phyloP scores from a whole-genome alignment of 2,329 filamentous ascomycete genomes.

The Xylariales sp. region DNA sequence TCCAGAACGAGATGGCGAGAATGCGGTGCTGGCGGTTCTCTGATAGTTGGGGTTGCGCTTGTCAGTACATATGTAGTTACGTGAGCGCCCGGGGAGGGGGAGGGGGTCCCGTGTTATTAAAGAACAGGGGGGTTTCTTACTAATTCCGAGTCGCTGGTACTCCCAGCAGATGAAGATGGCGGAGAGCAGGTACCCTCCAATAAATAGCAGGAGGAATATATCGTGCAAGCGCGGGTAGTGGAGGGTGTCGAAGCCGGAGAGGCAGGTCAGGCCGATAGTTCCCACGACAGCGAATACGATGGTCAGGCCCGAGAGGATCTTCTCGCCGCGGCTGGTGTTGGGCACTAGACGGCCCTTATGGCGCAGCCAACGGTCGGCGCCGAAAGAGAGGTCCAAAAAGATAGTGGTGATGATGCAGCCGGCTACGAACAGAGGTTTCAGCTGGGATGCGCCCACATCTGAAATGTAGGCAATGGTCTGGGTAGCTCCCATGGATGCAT shows the following conservation, averaged over 20 bases:
- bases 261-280: slow-evolving; percentile 72
- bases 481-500: slow-evolving; percentile 52
- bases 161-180: slow-evolving; percentile 88
- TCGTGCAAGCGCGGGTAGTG: slow-evolving; percentile 65
- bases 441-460: slow-evolving; percentile 54
- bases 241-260: slow-evolving; percentile 83
- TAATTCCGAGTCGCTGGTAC: slow-evolving; percentile 79
- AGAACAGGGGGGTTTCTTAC: no score
- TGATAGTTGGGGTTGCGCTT: no score
- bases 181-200: slow-evolving; percentile 77
- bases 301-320: slow-evolving; percentile 54
- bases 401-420: slow-evolving; percentile 69
- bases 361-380: slow-evolving; percentile 79
- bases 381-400: slow-evolving; percentile 76
- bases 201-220: slow-evolving; percentile 76
- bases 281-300: slow-evolving; percentile 70
- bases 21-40: slow-evolving; percentile 71
- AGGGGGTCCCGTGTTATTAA: no score
- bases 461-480: slow-evolving; percentile 71
- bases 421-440: slow-evolving; percentile 76
- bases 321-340: slow-evolving; percentile 62
- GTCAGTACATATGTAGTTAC: not conserved
- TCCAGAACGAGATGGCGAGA: slow-evolving; percentile 75
- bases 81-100: no score
- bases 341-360: slow-evolving; percentile 74